Percentiles rank a stretch among this genome's conserved stretches.
Evolutionary conservation across 2,329 filamentous ascomycete genomes (phyloP).

Genomic region (Helotiales sp.): DNA sequence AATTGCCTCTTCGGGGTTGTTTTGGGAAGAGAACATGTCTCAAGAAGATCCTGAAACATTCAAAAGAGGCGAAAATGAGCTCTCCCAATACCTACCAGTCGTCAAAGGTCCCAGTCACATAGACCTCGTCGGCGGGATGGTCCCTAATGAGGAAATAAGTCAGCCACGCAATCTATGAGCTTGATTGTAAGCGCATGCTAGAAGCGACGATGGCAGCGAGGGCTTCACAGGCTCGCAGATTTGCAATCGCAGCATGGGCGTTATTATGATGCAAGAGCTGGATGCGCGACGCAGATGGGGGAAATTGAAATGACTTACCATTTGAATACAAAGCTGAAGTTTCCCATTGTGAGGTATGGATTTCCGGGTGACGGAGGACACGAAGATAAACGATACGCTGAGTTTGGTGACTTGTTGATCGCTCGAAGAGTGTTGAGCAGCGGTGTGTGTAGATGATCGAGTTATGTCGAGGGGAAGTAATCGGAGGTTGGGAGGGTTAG

Average conservation of each 20-base stretch:
- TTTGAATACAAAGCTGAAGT: slow-evolving; percentile 46
- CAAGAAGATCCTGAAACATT: no score
- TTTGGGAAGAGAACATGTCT: no score
- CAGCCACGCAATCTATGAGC: slow-evolving; percentile 18
- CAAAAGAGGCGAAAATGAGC: no score
- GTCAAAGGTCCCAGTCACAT: slow-evolving; percentile 95
- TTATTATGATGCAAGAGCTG: background rate
- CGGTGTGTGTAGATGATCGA: background rate
- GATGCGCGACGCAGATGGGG: background rate
- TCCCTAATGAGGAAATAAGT: slow-evolving; percentile 62
- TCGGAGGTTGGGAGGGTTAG: slow-evolving; percentile 16
- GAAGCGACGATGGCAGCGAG: background rate
- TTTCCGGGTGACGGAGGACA: background rate
- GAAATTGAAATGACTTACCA: slow-evolving; percentile 38
- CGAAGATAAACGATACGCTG: background rate
- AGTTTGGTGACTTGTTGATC: background rate
- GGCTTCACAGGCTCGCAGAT: background rate
- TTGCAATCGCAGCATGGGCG: background rate
- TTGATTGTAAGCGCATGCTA: background rate
- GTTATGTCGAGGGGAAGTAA: slow-evolving; percentile 5
- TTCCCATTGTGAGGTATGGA: slow-evolving; percentile 40
- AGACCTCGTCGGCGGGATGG: slow-evolving; percentile 81
- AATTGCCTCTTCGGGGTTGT: no score
- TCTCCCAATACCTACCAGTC: no score
- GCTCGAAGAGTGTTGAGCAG: background rate